phyloP scores from a whole-genome alignment of 352 stramenopile genomes.

The Globisporangium cylindrosporum region DNA sequence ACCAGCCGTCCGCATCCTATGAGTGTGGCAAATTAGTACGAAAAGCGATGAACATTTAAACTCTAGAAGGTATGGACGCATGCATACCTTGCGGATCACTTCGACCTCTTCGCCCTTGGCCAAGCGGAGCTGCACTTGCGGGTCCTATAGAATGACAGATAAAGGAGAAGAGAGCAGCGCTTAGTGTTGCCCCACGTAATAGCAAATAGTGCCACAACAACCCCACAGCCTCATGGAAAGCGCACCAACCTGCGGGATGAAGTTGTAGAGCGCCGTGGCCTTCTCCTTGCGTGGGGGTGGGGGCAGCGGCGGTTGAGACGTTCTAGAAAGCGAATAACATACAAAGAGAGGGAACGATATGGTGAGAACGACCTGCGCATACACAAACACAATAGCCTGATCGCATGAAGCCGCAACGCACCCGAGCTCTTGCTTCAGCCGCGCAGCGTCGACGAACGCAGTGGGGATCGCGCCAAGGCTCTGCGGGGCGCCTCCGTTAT shows the following conservation, averaged over 20 bases:
- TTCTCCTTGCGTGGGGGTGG: constrained; percentile 50
- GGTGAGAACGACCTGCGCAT: neutral
- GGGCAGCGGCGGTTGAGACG: constrained; percentile 3
- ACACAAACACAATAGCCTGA: neutral
- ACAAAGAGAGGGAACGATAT: neutral
- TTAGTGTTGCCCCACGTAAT: neutral
- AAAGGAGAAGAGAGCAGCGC: neutral
- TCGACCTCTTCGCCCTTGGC: constrained; percentile 69
- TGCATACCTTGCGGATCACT: constrained; percentile 61
- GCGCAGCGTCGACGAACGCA: constrained; percentile 52
- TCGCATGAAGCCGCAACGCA: constrained; percentile 19
- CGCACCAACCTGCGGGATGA: constrained; percentile 47
- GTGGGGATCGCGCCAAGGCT: constrained; percentile 61
- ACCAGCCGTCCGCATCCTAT: constrained; percentile 75
- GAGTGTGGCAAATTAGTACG: neutral
- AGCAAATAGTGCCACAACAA: neutral
- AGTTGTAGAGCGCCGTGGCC: constrained; percentile 73
- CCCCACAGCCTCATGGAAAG: neutral
- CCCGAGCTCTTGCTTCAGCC: constrained; percentile 51
- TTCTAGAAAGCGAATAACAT: neutral
- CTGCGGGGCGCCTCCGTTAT: constrained; percentile 21
- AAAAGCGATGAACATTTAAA: neutral
- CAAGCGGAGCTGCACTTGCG: constrained; percentile 61
- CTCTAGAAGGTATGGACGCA: neutral
- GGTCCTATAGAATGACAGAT: constrained; percentile 28